A percentile compares a stretch with the other conserved stretches of the same genome.
Evolutionary conservation across 805 yeast species (phyloP).

Genomic region (Ogataea henricii): DNA sequence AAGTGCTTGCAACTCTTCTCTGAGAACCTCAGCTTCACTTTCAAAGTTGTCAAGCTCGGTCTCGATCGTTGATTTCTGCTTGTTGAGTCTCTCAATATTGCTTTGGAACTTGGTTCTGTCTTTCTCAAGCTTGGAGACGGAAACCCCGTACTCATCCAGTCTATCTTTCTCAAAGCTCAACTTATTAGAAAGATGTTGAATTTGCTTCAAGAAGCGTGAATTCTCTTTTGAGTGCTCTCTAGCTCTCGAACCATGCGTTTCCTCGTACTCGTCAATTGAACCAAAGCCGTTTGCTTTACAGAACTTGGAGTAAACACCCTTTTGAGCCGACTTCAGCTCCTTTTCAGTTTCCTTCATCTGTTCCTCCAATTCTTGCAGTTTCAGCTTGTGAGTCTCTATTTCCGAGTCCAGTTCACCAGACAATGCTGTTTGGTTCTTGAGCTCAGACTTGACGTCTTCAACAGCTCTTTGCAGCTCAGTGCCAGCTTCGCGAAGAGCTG

Average conservation of each 20-base stretch:
- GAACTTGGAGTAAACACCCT: slow-evolving; percentile 51
- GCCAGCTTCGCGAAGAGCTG: slow-evolving; percentile 32
- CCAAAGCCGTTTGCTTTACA: slow-evolving; percentile 56
- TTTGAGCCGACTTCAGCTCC: slow-evolving; percentile 38
- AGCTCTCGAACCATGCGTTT: slow-evolving; percentile 58
- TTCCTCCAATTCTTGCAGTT: slow-evolving; percentile 31
- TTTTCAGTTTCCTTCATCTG: slow-evolving; percentile 29
- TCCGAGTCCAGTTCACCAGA: slow-evolving; percentile 27
- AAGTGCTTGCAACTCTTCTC: slow-evolving; percentile 34
- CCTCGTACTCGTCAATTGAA: slow-evolving; percentile 68
- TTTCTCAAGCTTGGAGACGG: slow-evolving; percentile 45
- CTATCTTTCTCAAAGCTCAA: slow-evolving; percentile 66
- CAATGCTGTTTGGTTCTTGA: slow-evolving; percentile 44
- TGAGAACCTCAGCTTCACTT: slow-evolving; percentile 42
- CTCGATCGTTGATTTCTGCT: slow-evolving; percentile 36
- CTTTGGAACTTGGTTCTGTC: slow-evolving; percentile 41
- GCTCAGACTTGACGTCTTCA: slow-evolving; percentile 45
- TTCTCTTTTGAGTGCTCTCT: slow-evolving; percentile 62
- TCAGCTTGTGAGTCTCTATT: slow-evolving; percentile 20
- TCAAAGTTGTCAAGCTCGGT: slow-evolving; percentile 40
- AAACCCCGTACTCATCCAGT: slow-evolving; percentile 47
- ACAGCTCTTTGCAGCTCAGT: slow-evolving; percentile 30
- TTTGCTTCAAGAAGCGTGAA: slow-evolving; percentile 60
- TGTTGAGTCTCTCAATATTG: slow-evolving; percentile 35
- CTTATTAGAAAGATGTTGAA: slow-evolving; percentile 60